phyloP scores from a whole-genome alignment of 2,329 filamentous ascomycete genomes.

The Pseudofabraea citricarpa region DNA sequence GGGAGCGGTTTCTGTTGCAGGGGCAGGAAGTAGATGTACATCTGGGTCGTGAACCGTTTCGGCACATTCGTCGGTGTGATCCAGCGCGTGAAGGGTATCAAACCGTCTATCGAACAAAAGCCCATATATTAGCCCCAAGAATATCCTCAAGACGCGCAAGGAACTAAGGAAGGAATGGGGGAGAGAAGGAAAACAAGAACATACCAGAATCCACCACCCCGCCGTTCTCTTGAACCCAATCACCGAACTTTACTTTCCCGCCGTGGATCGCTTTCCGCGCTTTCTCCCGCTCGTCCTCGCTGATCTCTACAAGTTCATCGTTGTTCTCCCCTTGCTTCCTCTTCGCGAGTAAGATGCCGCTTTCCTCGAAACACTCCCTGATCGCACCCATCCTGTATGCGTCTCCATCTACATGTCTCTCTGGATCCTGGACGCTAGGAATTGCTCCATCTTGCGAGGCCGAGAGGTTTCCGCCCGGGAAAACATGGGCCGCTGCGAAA shows the following conservation, averaged over 20 bases:
- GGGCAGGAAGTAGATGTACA: conserved; percentile 92
- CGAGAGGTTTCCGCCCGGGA: conserved; percentile 85
- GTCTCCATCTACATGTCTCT: conserved; percentile 63
- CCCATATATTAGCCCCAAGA: too few relatives aligned
- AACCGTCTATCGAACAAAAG: conserved; percentile 52
- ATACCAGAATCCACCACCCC: conserved; percentile 62
- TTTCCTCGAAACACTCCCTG: conserved; percentile 92
- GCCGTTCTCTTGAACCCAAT: conserved; percentile 56
- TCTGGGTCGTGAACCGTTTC: conserved; percentile 87
- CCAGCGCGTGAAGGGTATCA: conserved; percentile 88
- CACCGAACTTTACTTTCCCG: conserved; percentile 58
- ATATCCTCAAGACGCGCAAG: too few relatives aligned
- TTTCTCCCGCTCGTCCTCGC: conserved; percentile 53
- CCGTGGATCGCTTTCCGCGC: conserved; percentile 67
- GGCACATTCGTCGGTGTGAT: conserved; percentile 70
- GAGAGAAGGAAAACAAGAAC: too few relatives aligned
- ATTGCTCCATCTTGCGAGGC: conserved; percentile 67
- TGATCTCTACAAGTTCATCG: conserved; percentile 55
- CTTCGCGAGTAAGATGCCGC: conserved; percentile 68
- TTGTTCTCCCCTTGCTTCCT: conserved; percentile 39
- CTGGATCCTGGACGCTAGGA: conserved; percentile 39
- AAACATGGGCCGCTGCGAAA: conserved; percentile 91
- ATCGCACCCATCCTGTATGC: conserved; percentile 81
- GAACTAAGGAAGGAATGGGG: too few relatives aligned
- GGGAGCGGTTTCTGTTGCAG: conserved; percentile 29